Evolutionary conservation across 345 rosid species (phyloP).

Genomic region (Bruguiera gymnorhiza): DNA sequence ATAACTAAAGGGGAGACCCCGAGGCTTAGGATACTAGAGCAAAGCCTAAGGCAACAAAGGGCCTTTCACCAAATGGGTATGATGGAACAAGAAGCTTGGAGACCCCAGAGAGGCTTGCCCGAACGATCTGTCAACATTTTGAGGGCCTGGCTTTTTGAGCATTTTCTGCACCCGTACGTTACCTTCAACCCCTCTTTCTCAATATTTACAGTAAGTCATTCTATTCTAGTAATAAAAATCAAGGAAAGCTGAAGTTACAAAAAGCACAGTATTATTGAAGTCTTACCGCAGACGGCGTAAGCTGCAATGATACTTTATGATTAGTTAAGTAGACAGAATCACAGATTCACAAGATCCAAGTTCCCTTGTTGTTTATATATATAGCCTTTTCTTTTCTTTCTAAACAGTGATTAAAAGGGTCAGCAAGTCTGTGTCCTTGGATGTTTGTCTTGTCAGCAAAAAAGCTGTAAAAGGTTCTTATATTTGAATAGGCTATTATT

Average conservation of each 20-base stretch:
- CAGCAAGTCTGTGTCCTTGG: slow-evolving; percentile 50
- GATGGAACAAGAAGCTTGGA: slow-evolving; percentile 98
- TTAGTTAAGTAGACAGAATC: slow-evolving; percentile 7
- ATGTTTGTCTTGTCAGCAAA: slow-evolving; percentile 42
- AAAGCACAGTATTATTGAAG: background rate
- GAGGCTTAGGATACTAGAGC: slow-evolving; percentile 72
- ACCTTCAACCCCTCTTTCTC: background rate
- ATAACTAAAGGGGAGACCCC: slow-evolving; percentile 95
- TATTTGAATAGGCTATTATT: slow-evolving; percentile 2
- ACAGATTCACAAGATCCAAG: slow-evolving; percentile 35
- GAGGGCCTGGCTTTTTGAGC: slow-evolving; percentile 98
- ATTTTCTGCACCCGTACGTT: slow-evolving; percentile 98
- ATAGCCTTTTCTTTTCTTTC: slow-evolving; percentile 14
- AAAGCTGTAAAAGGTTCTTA: slow-evolving; percentile 49
- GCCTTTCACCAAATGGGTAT: slow-evolving; percentile 93
- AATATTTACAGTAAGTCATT: background rate
- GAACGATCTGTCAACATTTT: slow-evolving; percentile 90
- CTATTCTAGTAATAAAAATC: background rate
- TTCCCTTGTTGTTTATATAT: slow-evolving; percentile 29
- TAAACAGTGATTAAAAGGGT: slow-evolving; percentile 15
- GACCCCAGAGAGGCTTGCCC: slow-evolving; percentile 96
- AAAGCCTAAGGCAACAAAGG: slow-evolving; percentile 84
- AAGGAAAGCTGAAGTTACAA: background rate
- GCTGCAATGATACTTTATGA: background rate
- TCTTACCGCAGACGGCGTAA: background rate